phyloP scores from a whole-genome alignment of 306 rosid genomes.

The Pterocarpus macrocarpus region DNA sequence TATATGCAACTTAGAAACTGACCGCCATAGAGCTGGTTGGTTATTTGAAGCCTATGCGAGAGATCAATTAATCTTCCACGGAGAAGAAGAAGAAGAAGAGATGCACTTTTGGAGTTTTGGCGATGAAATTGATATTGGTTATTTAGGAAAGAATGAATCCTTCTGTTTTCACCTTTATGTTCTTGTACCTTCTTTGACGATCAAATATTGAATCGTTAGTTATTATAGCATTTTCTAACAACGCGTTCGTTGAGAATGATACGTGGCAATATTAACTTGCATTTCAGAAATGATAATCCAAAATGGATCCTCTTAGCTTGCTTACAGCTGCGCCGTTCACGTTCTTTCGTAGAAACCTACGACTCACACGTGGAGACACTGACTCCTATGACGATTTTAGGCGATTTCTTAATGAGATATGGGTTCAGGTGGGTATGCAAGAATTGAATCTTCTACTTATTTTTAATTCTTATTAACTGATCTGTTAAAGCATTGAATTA shows the following conservation, averaged over 20 bases:
- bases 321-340: not conserved
- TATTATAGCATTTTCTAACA: slow-evolving; percentile 5
- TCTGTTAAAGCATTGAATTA: too few relatives aligned
- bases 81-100: slow-evolving; percentile 25
- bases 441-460: too few relatives aligned
- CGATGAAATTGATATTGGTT: not conserved
- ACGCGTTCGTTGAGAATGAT: not conserved
- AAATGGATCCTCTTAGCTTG: not conserved
- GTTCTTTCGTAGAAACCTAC: not conserved
- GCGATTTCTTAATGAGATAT: too few relatives aligned
- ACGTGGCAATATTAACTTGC: slow-evolving; percentile 26
- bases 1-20: not conserved
- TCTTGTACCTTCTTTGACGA: not conserved
- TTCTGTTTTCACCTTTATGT: not conserved
- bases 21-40: slow-evolving; percentile 33
- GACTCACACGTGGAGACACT: not conserved
- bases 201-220: not conserved
- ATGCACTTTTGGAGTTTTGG: not conserved
- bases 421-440: too few relatives aligned
- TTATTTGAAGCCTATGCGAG: not conserved
- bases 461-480: not conserved
- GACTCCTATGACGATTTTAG: not conserved
- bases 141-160: not conserved
- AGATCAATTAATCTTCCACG: not conserved
- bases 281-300: not conserved